Evolutionary conservation across 1,284 basidiomycete species (phyloP).

Genomic region (Ustilago vetiveriae): DNA sequence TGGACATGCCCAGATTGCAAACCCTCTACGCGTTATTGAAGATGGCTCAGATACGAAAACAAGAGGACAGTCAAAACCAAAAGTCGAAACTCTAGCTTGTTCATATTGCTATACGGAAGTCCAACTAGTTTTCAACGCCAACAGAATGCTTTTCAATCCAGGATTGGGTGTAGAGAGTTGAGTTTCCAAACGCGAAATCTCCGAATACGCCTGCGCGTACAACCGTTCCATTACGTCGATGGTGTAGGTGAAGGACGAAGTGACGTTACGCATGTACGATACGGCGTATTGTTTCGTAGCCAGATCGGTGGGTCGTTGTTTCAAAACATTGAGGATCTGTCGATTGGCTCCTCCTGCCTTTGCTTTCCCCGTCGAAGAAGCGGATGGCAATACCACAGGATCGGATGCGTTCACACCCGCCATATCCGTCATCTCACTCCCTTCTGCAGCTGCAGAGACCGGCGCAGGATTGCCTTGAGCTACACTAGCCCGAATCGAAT

Average conservation of each 20-base stretch:
- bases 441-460: not conserved
- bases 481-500: slow-evolving; percentile 74
- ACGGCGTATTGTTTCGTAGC: slow-evolving; percentile 63
- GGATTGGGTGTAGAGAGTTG: slow-evolving; percentile 36
- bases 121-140: slow-evolving; percentile 47
- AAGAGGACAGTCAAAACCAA: slow-evolving; percentile 32
- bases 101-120: slow-evolving; percentile 1
- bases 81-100: not conserved
- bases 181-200: slow-evolving; percentile 45
- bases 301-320: slow-evolving; percentile 57
- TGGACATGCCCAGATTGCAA: slow-evolving; percentile 68
- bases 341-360: slow-evolving; percentile 30
- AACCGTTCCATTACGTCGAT: slow-evolving; percentile 53
- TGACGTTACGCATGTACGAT: slow-evolving; percentile 59
- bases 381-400: slow-evolving; percentile 2
- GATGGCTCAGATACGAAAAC: slow-evolving; percentile 64
- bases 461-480: not conserved
- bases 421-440: not conserved
- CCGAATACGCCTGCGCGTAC: slow-evolving; percentile 45
- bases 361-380: not conserved
- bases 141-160: slow-evolving; percentile 44
- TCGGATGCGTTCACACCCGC: slow-evolving; percentile 4
- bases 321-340: slow-evolving; percentile 61
- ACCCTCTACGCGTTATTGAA: slow-evolving; percentile 69
- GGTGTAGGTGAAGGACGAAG: slow-evolving; percentile 62